phyloP scores from a whole-genome alignment of 2,329 filamentous ascomycete genomes.

The Diplocarpon mali region DNA sequence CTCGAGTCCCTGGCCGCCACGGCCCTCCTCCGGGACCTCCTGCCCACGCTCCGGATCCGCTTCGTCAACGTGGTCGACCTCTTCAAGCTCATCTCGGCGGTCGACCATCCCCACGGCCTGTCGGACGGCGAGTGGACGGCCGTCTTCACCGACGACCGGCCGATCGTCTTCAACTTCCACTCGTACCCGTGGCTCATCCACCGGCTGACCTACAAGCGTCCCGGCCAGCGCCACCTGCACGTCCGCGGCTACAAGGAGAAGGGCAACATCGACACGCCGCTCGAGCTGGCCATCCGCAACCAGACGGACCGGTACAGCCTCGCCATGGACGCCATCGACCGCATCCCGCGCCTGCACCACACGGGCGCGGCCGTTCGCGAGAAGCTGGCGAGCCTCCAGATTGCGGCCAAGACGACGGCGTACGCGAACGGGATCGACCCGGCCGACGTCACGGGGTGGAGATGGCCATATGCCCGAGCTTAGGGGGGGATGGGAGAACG shows the following conservation, averaged over 20 bases:
- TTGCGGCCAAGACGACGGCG: constrained; percentile 50
- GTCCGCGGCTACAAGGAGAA: constrained; percentile 76
- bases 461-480: constrained; percentile 20
- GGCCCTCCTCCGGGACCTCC: constrained; percentile 58
- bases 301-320: constrained; percentile 67
- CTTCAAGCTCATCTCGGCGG: constrained; percentile 64
- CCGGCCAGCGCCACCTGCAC: constrained; percentile 55
- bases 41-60: constrained; percentile 63
- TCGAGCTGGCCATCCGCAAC: constrained; percentile 69
- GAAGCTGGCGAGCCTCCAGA: constrained; percentile 51
- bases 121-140: constrained; percentile 53
- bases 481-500: background rate
- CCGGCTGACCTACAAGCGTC: constrained; percentile 64
- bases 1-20: constrained; percentile 66
- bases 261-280: constrained; percentile 73
- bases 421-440: constrained; percentile 64
- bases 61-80: constrained; percentile 74
- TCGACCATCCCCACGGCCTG: constrained; percentile 64
- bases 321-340: constrained; percentile 66
- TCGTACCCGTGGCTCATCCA: constrained; percentile 74
- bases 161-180: constrained; percentile 77
- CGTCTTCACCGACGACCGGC: constrained; percentile 61
- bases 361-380: constrained; percentile 51
- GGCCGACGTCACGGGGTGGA: constrained; percentile 21
- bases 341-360: constrained; percentile 51